A percentile compares a stretch with the other conserved stretches of the same genome.
Evolutionary conservation across 1,284 basidiomycete species (phyloP).

Genomic region (Phellopilus nigrolimitatus): DNA sequence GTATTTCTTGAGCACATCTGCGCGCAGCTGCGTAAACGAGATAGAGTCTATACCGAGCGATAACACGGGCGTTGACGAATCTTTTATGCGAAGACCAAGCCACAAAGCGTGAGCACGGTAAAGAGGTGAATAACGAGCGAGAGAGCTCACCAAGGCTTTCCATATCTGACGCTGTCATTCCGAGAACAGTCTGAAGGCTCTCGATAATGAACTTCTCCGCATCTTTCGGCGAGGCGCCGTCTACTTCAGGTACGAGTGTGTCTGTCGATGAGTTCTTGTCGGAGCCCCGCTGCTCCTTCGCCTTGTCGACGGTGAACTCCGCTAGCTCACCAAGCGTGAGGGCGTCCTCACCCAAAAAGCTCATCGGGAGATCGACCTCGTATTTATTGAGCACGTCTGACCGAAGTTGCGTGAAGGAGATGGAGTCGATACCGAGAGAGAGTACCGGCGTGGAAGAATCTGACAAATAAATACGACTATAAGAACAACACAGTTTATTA

Average conservation of each 20-base stretch:
- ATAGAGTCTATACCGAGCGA: conserved; percentile 17
- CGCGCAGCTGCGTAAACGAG: conserved; percentile 14
- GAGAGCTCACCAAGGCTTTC: conserved; percentile 8
- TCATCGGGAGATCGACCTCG: conserved; percentile 16
- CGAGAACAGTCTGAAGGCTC: conserved; percentile 8
- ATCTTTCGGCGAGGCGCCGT: conserved; percentile 5
- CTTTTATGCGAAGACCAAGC: not conserved
- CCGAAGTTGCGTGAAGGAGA: conserved; percentile 16
- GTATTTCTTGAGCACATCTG: conserved; percentile 5
- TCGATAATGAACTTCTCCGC: conserved; percentile 6
- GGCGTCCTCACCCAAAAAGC: conserved; percentile 14
- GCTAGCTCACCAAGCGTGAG: conserved; percentile 7
- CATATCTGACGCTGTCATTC: conserved; percentile 1
- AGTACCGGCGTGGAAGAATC: conserved; percentile 14
- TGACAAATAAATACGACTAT: not conserved
- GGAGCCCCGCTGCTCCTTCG: conserved; percentile 8
- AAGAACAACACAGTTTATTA: not conserved
- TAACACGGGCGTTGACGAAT: conserved; percentile 11
- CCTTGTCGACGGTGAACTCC: conserved; percentile 9
- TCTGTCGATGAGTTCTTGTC: conserved; percentile 12
- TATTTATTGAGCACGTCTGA: conserved; percentile 10
- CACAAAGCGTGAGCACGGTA: not conserved
- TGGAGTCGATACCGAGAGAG: conserved; percentile 18
- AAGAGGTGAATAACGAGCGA: not conserved
- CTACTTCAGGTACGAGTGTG: conserved; percentile 5